Conservation (phyloP, 2,329 filamentous ascomycete genomes). For the Pseudophaeomoniella oleicola region DNA sequence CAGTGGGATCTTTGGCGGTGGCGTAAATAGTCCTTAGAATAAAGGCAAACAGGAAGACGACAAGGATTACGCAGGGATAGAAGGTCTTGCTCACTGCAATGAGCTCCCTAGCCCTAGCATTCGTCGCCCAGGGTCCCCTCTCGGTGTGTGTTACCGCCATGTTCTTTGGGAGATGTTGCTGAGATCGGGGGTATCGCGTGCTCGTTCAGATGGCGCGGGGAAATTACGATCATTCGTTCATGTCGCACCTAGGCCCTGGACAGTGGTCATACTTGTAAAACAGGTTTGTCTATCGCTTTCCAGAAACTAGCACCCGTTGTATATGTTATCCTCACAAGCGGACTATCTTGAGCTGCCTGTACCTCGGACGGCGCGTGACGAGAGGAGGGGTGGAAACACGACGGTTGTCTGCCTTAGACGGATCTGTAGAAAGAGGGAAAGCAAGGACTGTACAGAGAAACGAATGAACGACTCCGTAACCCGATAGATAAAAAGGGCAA, state of each 20-base stretch:
- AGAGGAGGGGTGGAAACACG: no score
- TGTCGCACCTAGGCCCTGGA: no score
- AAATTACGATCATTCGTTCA: neutral
- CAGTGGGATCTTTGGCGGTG: slow-evolving; percentile 13
- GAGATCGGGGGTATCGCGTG: neutral
- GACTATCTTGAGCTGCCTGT: no score
- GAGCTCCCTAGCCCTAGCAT: neutral
- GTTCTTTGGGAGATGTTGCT: neutral
- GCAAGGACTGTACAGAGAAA: neutral
- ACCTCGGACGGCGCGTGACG: no score
- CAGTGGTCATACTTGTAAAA: no score
- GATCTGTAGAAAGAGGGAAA: no score
- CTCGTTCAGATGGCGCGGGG: neutral
- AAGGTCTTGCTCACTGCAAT: slow-evolving; percentile 22
- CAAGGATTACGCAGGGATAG: slow-evolving; percentile 49
- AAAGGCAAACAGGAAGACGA: slow-evolving; percentile 50
- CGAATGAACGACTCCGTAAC: neutral
- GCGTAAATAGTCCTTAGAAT: slow-evolving; percentile 32
- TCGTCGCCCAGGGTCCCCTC: neutral
- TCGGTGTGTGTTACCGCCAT: neutral
- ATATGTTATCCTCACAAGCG: no score
- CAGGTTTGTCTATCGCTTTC: no score
- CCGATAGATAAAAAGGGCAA: neutral
- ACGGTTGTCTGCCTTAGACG: no score
- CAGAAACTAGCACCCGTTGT: no score